phyloP scores from a whole-genome alignment of 495 filamentous ascomycete genomes.

The Sporormia fimetaria region DNA sequence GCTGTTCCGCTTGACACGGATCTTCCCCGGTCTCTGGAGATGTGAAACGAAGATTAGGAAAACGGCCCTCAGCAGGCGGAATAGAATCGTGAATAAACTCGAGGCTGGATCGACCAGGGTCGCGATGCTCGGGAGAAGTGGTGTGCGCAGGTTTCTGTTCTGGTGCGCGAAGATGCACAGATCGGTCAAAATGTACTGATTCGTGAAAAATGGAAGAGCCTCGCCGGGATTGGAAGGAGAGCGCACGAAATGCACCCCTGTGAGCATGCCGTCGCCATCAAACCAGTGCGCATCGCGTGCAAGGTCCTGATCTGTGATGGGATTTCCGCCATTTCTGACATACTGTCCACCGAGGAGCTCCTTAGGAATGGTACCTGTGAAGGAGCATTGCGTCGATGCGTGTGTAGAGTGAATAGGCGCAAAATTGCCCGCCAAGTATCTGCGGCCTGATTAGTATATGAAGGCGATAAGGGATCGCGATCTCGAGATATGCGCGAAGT shows the following conservation, averaged over 20 bases:
- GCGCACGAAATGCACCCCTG: slow-evolving; percentile 46
- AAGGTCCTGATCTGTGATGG: slow-evolving; percentile 46
- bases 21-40: slow-evolving; percentile 41
- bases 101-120: slow-evolving; percentile 44
- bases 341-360: slow-evolving; percentile 55
- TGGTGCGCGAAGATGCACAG: slow-evolving; percentile 42
- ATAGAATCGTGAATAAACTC: slow-evolving; percentile 35
- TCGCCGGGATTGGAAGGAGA: slow-evolving; percentile 19
- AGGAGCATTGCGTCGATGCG: slow-evolving; percentile 41
- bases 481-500: too few species aligned
- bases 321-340: slow-evolving; percentile 58
- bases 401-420: slow-evolving; percentile 45
- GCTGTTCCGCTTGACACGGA: slow-evolving; percentile 50
- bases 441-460: slow-evolving; percentile 13
- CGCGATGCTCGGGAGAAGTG: slow-evolving; percentile 50
- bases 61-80: slow-evolving; percentile 41
- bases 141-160: slow-evolving; percentile 35
- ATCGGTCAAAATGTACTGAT: slow-evolving; percentile 54
- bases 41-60: slow-evolving; percentile 43
- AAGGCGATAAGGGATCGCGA: too few species aligned
- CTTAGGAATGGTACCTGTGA: slow-evolving; percentile 43
- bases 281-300: slow-evolving; percentile 54
- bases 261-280: slow-evolving; percentile 61
- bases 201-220: slow-evolving; percentile 48
- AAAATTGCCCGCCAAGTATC: slow-evolving; percentile 52